Evolutionary conservation across 75 land plant species (phyloP).

Genomic region (Selaginella tamariscina): DNA sequence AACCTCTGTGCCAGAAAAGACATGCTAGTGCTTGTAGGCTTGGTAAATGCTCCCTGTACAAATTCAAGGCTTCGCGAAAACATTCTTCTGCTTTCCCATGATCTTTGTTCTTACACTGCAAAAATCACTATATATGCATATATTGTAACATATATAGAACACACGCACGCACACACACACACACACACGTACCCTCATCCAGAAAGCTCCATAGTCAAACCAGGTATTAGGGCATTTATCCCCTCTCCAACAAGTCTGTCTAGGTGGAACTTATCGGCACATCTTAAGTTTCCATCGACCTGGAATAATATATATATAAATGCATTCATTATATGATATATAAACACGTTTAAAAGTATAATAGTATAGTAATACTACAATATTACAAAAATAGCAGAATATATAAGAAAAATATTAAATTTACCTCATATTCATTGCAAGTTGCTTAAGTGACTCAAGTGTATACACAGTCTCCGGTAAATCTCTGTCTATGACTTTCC

Average conservation of each 20-base stretch:
- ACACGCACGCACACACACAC: too few species aligned
- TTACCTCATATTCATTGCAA: constrained; percentile 35
- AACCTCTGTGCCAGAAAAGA: constrained; percentile 29
- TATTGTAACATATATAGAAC: neutral
- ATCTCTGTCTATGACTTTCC: neutral
- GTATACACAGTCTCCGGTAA: neutral
- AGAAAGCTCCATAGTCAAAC: constrained; percentile 30
- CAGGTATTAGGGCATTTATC: constrained; percentile 17
- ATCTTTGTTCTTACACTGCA: constrained; percentile 19
- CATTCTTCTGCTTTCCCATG: constrained; percentile 36
- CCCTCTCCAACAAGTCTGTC: constrained; percentile 28
- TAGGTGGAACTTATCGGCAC: constrained; percentile 23
- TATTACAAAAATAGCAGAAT: neutral
- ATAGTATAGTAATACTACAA: neutral
- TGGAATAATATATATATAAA: constrained; percentile 7
- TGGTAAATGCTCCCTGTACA: constrained; percentile 17
- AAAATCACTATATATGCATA: neutral
- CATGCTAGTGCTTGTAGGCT: constrained; percentile 27
- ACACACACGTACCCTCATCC: constrained; percentile 31
- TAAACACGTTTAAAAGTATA: neutral
- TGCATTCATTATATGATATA: neutral
- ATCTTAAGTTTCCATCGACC: constrained; percentile 17
- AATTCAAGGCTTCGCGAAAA: constrained; percentile 26
- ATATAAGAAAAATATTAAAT: neutral
- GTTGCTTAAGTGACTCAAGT: constrained; percentile 8